Evolutionary conservation across 2,329 filamentous ascomycete species (phyloP), one percentile per base, ranked within the genome.

Genomic region (Alternaria incomplexa): DNA sequence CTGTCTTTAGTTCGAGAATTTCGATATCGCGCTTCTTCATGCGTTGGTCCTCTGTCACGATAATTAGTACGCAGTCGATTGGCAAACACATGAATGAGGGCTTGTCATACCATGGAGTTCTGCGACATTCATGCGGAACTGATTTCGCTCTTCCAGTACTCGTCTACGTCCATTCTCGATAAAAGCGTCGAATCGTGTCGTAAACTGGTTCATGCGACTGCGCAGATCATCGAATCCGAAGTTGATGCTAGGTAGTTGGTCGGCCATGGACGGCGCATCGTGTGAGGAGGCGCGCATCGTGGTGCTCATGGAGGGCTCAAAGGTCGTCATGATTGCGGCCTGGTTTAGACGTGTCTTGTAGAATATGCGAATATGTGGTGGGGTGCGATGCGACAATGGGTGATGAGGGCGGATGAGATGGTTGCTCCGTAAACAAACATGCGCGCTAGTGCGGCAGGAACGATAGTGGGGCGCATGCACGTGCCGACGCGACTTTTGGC

Each of bases 221-320:
- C 95, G 94, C 77, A 99, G 83, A 71, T 97, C 93, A 73, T 98
- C 94, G 80, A 98, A 98, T 62, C 93, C 93, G 80, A 99, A 98
- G 81, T 97, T 93, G 80, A 97, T 92, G 78, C 87, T 92, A 36
- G 96, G 96, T 9, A 99, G 88, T 53, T 89, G 88, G 78, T 93
- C 91, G 45, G 90, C 90, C 83, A 92, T 88, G 7, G 90, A 91
- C 13, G 89, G 87, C 45, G 85, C 87, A 50, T 84, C 82, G 44
- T 88, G 84, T 36, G 86, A 84, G 66, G 87, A 81, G 15, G 87
- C 86, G 68, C 87, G 87, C 71, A 88, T 81, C 80, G 88, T 89
- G 59, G 87, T 87, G 12, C 90, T 91, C 70, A 91, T 85, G 1
- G 90, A 90, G 9, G 89, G 86, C 70, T 92, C 90, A 71, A 93